phyloP scores from a whole-genome alignment of 2,329 filamentous ascomycete genomes.

The Hypoxylon sp. region DNA sequence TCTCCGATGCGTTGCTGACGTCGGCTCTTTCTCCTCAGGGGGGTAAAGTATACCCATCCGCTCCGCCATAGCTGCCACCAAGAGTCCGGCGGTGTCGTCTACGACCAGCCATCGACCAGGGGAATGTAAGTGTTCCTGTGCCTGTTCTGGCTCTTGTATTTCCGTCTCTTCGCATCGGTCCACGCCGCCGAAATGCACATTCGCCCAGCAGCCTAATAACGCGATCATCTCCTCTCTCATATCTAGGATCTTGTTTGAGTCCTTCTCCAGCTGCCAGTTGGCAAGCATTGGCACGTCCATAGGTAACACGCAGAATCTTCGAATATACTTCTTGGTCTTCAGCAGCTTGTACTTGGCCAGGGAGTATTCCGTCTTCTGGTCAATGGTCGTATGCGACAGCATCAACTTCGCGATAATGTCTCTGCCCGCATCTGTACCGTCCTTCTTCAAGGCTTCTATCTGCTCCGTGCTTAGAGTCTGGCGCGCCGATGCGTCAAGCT shows the following conservation, averaged over 20 bases:
- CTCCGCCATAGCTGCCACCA: slow-evolving; percentile 86
- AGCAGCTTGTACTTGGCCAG: slow-evolving; percentile 94
- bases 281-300: slow-evolving; percentile 80
- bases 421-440: slow-evolving; percentile 80
- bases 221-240: slow-evolving; percentile 84
- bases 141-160: slow-evolving; percentile 38
- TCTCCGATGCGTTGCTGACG: slow-evolving; percentile 12
- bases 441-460: slow-evolving; percentile 76
- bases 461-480: slow-evolving; percentile 81
- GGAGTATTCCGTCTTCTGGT: slow-evolving; percentile 93
- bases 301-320: slow-evolving; percentile 84
- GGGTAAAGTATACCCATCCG: slow-evolving; percentile 81
- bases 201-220: slow-evolving; percentile 86
- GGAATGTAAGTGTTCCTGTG: slow-evolving; percentile 32
- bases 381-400: slow-evolving; percentile 85
- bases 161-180: slow-evolving; percentile 40
- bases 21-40: slow-evolving; percentile 34
- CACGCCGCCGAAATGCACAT: slow-evolving; percentile 76
- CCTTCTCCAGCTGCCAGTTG: slow-evolving; percentile 79
- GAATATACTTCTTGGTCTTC: slow-evolving; percentile 93
- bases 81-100: slow-evolving; percentile 84
- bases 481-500: slow-evolving; percentile 67
- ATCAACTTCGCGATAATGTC: slow-evolving; percentile 94
- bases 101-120: slow-evolving; percentile 78
- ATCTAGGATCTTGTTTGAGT: slow-evolving; percentile 82